phyloP scores from a whole-genome alignment of 2,329 filamentous ascomycete genomes.

The Zalaria sp. region DNA sequence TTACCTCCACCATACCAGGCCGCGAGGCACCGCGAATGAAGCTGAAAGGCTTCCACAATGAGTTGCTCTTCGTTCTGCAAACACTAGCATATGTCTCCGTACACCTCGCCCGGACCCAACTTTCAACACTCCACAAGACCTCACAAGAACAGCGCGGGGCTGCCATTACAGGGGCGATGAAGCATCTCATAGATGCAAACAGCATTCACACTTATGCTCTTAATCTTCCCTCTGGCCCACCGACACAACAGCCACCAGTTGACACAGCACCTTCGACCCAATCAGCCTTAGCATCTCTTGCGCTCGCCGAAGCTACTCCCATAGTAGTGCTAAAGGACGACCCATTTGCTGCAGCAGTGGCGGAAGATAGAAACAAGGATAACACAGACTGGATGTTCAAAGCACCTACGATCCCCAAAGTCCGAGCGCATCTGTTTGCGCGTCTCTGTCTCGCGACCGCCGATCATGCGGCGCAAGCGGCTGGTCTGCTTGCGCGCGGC shows the following conservation, averaged over 20 bases:
- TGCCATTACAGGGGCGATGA: slow-evolving; percentile 61
- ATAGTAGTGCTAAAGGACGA: slow-evolving; percentile 89
- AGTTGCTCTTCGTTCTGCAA: slow-evolving; percentile 65
- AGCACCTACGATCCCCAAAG: slow-evolving; percentile 73
- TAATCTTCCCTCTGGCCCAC: slow-evolving; percentile 9
- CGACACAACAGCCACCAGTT: slow-evolving; percentile 11
- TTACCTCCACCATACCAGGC: slow-evolving; percentile 50
- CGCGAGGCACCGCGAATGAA: slow-evolving; percentile 54
- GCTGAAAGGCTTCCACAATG: slow-evolving; percentile 63
- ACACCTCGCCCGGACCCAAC: slow-evolving; percentile 54
- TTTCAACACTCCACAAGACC: slow-evolving; percentile 58
- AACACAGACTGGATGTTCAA: slow-evolving; percentile 97
- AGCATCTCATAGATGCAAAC: slow-evolving; percentile 62
- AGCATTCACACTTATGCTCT: slow-evolving; percentile 62
- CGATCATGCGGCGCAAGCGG: slow-evolving; percentile 69
- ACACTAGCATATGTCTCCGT: slow-evolving; percentile 64
- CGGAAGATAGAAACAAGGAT: slow-evolving; percentile 66
- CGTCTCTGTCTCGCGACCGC: slow-evolving; percentile 75
- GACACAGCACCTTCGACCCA: slow-evolving; percentile 31
- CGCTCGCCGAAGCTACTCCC: slow-evolving; percentile 77
- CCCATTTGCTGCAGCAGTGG: slow-evolving; percentile 70
- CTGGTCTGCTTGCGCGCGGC: slow-evolving; percentile 32
- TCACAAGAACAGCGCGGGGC: slow-evolving; percentile 52
- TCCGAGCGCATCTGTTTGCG: slow-evolving; percentile 77
- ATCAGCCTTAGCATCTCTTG: slow-evolving; percentile 41